Base-by-base conservation (phyloP, 2,329 filamentous ascomycete genomes). In the Thelonectria blattea region DNA sequence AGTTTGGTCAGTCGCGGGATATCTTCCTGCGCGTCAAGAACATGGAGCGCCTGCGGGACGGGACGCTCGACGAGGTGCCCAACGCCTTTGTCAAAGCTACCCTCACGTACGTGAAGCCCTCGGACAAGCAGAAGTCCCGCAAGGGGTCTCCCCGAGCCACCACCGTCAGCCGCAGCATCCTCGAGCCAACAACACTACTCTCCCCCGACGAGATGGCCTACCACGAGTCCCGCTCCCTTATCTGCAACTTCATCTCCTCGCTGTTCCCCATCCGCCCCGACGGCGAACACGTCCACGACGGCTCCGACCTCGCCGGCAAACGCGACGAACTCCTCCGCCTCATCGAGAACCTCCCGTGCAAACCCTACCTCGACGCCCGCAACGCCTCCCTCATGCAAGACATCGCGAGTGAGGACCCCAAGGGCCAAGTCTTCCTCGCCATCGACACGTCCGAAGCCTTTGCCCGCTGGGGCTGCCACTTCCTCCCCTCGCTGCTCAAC, bases 1-100 rank as follows among this genome's bases (percentile, higher is more conserved):
- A 86, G 61, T 88, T 84, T 56, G 85, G 84, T n/a, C 86, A 88
- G 60, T 81, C 84, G 0, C 79, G 85, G 3, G 84, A 88, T 57
- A 73, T 88, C 22, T 82, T 81, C 63, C 71, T 88, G 7, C 65
- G 66, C 4, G 74, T 74, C 59, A 69, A 71, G 37, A 70, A 68
- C 11, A 47, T 68, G 1, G 61, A 66, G 3, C 51, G 50, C 1
- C 6, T 62, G 1, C 41, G 48, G 62, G 3, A 46, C 56, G 0
- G 50, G 63, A n/a, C 51, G 39, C 0, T 47, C 45, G 30, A 56
- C n/a, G 27, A 7, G 8, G 24, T 43, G 4, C 37, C 37, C 17
- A 58, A 68, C 3, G 66, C 70, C 4, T 55, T 65, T 2, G 63
- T 85, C 9, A 67, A 65, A 6, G 77, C 72, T 0, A 66, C 63